Base-by-base conservation (phyloP, 352 stramenopile genomes). In the Phytophthora citrophthora region DNA sequence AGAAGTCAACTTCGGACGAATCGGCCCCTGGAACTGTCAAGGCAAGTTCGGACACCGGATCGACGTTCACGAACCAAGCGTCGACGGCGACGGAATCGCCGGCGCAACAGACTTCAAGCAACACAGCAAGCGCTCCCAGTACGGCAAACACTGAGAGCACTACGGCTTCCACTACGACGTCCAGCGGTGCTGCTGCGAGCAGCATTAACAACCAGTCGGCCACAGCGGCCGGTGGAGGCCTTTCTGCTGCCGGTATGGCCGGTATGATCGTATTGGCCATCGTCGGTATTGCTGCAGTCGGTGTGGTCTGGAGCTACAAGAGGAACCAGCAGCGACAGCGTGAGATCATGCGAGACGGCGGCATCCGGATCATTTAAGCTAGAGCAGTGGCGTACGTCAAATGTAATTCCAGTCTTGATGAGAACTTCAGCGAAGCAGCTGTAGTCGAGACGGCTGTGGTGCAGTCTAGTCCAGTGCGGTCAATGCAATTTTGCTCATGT, bases 261-360 rank as follows among this genome's bases (percentile, higher is more conserved):
- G 84, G 84, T 32, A 73, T 79, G 18, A 70, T 88, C 39, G 76
- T 93, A 39, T 45, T 91, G n/a, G 76, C 61, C 32, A 75, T 83
- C 31, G 80, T 86, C 20, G 69, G 62, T 47, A 49, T 90, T 45
- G 81, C 78, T 5, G 77, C 71, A 27, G 47, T 85, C 20, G 81
- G 73, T 36, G 71, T 87, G 20, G 73, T 89, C 53, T 68, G 79
- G 54, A 91, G 84, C 72, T 93, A 93, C 72, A 80, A 79, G 58
- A 93, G 79, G 72, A 93, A 93, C 70, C 81, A 93, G 75, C 64
- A 72, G 54, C 77, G 81, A 34, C 84, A 93, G 71, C 81, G 78
- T 46, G 77, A 91, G 55, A 93, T 93, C 53, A 88, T 93, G 77
- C 79, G 86, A 46, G 86, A 90, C 43, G 73, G 73, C 40, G 73